These are phyloP conservation scores for Ligustrum vulgare DNA, from an alignment of 257 asterid genomes.

Conservation along the genomic window DNA sequence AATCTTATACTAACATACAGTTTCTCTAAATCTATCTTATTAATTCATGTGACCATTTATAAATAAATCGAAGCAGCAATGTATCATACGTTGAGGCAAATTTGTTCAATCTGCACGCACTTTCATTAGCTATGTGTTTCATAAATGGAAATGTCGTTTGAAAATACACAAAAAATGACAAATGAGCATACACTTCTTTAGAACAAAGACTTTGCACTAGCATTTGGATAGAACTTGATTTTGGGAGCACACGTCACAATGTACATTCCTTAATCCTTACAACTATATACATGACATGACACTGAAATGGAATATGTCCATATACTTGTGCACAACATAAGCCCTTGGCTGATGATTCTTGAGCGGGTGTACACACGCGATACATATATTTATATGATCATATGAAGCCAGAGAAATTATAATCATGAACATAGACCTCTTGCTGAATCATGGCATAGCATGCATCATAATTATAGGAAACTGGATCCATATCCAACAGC, in stretches of 20 bases:
- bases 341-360: background rate
- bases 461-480: conserved; percentile 19
- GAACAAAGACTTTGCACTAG: background rate
- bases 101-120: conserved; percentile 91
- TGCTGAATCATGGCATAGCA: conserved; percentile 31
- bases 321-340: background rate
- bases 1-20: too few species aligned
- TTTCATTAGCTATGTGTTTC: conserved; percentile 61
- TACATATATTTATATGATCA: conserved; percentile 6
- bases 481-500: conserved; percentile 45
- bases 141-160: background rate
- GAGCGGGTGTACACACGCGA: background rate
- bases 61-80: conserved; percentile 54
- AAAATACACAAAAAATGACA: background rate
- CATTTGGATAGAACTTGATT: background rate
- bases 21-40: too few species aligned
- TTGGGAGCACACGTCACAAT: background rate
- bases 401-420: conserved; percentile 38
- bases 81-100: conserved; percentile 79
- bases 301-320: background rate
- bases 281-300: background rate
- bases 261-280: background rate
- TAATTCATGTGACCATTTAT: too few species aligned
- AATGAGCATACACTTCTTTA: background rate
- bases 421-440: conserved; percentile 47